These are phyloP conservation scores for Helicocarpus griseus DNA, from an alignment of 2,329 filamentous ascomycete genomes.

Conservation along the genomic window DNA sequence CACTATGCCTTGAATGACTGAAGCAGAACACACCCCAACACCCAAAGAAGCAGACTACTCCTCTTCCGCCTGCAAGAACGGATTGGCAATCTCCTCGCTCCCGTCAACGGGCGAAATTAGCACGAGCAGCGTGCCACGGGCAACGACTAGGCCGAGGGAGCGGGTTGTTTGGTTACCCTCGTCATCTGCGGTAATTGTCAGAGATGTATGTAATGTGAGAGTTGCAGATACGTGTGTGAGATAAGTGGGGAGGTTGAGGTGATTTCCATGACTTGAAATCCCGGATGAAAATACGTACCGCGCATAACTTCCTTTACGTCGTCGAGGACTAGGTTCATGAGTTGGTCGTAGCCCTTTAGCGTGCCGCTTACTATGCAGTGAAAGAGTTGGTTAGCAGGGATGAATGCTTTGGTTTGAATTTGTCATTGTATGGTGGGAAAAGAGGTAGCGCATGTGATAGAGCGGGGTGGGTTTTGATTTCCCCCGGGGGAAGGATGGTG, in stretches of 20 bases:
- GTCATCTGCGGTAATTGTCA: conserved; percentile 55
- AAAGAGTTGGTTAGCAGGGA: not conserved
- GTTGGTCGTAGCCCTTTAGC: conserved; percentile 88
- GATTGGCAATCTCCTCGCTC: conserved; percentile 92
- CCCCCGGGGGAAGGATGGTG: no score
- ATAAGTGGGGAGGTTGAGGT: not conserved
- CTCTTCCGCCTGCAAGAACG: conserved; percentile 69
- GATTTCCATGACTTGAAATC: no score
- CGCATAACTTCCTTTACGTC: conserved; percentile 83
- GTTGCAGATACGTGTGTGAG: conserved; percentile 1
- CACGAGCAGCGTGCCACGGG: conserved; percentile 83
- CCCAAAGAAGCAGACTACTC: not conserved
- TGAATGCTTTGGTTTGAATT: no score
- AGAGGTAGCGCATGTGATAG: not conserved
- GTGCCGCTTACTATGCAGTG: conserved; percentile 62
- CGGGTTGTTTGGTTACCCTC: conserved; percentile 79
- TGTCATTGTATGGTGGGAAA: no score
- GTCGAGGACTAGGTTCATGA: conserved; percentile 96
- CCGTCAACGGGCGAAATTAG: conserved; percentile 88
- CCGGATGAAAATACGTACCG: conserved; percentile 52
- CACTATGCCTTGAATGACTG: no score
- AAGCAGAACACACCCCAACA: no score
- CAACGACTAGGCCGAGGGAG: conserved; percentile 76
- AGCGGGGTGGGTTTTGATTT: not conserved
- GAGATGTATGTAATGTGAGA: not conserved